Conservation (phyloP, 495 filamentous ascomycete genomes). For the Tuber aestivum region DNA sequence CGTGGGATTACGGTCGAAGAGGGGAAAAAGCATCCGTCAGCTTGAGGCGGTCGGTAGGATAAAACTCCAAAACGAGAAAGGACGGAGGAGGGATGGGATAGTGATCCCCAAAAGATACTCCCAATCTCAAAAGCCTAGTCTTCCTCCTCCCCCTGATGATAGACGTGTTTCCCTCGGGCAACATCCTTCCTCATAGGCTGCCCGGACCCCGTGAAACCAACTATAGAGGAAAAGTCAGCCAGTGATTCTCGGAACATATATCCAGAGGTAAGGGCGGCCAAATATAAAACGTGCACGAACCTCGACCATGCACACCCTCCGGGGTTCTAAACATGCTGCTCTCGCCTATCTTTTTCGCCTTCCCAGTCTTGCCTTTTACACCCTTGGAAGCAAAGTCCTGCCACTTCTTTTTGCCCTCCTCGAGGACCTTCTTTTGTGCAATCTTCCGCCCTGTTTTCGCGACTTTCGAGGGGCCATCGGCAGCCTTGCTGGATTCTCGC, state of each 20-base stretch:
- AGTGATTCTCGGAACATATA: slow-evolving; percentile 8
- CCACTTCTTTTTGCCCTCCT: slow-evolving; percentile 89
- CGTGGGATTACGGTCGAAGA: slow-evolving; percentile 2
- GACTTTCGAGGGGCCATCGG: slow-evolving; percentile 60
- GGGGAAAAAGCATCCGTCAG: slow-evolving; percentile 20
- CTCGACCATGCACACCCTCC: slow-evolving; percentile 76
- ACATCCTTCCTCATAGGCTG: slow-evolving; percentile 91
- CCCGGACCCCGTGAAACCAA: slow-evolving; percentile 92
- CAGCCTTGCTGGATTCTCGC: slow-evolving; percentile 59
- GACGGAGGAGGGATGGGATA: slow-evolving; percentile 17
- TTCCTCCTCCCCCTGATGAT: slow-evolving; percentile 73
- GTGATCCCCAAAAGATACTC: slow-evolving; percentile 20
- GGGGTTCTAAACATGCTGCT: slow-evolving; percentile 89
- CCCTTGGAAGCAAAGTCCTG: slow-evolving; percentile 80
- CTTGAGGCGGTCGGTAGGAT: slow-evolving; percentile 16
- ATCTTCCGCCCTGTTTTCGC: slow-evolving; percentile 71
- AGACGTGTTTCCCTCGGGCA: slow-evolving; percentile 74
- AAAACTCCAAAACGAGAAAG: slow-evolving; percentile 3
- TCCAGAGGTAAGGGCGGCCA: slow-evolving; percentile 1
- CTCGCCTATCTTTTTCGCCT: slow-evolving; percentile 64
- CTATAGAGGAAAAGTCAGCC: slow-evolving; percentile 51
- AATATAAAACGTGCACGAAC: slow-evolving; percentile 49
- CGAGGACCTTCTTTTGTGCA: slow-evolving; percentile 82
- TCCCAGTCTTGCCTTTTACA: slow-evolving; percentile 60
- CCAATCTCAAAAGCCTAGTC: slow-evolving; percentile 45